A percentile compares a stretch with the other conserved stretches of the same genome.
These are phyloP conservation scores for Acorus calamus DNA, from an alignment of 106 monocot species.

Conservation along the genomic window DNA sequence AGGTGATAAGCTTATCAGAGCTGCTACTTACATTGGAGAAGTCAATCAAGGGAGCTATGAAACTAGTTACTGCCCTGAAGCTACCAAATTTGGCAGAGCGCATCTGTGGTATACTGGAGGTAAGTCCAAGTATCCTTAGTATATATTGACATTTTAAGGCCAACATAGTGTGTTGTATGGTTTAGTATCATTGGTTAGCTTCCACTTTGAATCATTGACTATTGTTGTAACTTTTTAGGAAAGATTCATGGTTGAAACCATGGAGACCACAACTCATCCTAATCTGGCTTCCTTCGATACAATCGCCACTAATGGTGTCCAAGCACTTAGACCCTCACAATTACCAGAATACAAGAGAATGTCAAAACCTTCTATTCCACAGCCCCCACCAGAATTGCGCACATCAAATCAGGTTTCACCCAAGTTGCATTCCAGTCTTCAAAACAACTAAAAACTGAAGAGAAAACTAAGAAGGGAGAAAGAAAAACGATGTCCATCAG, in stretches of 20 bases:
- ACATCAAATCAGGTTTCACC: no score
- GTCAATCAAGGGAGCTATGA: conserved; percentile 78
- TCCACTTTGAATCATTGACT: no score
- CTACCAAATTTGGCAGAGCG: conserved; percentile 78
- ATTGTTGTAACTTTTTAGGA: conserved; percentile 28
- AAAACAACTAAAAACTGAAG: conserved; percentile 14
- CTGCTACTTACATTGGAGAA: conserved; percentile 69
- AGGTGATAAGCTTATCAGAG: conserved; percentile 94
- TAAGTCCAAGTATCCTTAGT: conserved; percentile 4
- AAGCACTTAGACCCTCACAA: not conserved
- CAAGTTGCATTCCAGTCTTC: conserved; percentile 1
- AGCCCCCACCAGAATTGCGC: not conserved
- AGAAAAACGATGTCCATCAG: not conserved
- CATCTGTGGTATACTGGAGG: conserved; percentile 73
- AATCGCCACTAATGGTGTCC: not conserved
- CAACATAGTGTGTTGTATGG: no score
- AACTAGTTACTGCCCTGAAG: conserved; percentile 71
- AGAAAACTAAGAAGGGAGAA: conserved; percentile 8
- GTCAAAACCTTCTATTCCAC: conserved; percentile 8
- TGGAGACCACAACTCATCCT: not conserved
- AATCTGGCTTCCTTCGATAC: not conserved
- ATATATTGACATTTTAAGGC: not conserved
- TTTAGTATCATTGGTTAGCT: no score
- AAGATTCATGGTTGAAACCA: conserved; percentile 31
- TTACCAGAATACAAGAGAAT: conserved; percentile 1